Conservation (phyloP, 495 filamentous ascomycete genomes). For the Penicillium silybi region DNA sequence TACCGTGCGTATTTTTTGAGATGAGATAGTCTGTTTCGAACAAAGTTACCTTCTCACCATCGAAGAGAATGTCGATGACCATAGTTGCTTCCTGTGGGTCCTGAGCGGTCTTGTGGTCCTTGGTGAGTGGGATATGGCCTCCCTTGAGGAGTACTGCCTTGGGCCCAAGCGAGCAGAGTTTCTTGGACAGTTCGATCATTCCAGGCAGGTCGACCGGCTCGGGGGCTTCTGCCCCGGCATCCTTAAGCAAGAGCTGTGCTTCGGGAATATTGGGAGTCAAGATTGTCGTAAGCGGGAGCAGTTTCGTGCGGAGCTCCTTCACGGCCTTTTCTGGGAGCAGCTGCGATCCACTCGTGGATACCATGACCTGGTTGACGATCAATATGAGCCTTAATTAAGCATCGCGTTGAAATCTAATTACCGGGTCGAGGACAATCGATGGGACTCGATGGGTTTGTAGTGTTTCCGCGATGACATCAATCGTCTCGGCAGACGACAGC, state of each 20-base stretch:
- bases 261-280: slow-evolving; percentile 93
- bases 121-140: slow-evolving; percentile 78
- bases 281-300: slow-evolving; percentile 76
- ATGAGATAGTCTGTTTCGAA: slow-evolving; percentile 65
- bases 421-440: slow-evolving; percentile 78
- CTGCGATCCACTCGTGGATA: slow-evolving; percentile 78
- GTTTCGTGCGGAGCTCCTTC: slow-evolving; percentile 52
- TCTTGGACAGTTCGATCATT: slow-evolving; percentile 62
- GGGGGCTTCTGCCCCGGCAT: slow-evolving; percentile 45
- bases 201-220: slow-evolving; percentile 55
- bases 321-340: slow-evolving; percentile 71
- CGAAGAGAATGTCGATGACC: slow-evolving; percentile 72
- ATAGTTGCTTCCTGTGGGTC: slow-evolving; percentile 54
- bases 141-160: slow-evolving; percentile 86
- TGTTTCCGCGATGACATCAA: slow-evolving; percentile 68
- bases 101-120: slow-evolving; percentile 50
- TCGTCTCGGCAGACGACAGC: slow-evolving; percentile 76
- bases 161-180: slow-evolving; percentile 64
- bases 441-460: slow-evolving; percentile 56
- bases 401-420: slow-evolving; percentile 30
- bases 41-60: slow-evolving; percentile 44
- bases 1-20: slow-evolving; percentile 87
- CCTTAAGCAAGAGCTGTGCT: slow-evolving; percentile 66
- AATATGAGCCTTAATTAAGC: slow-evolving; percentile 1
- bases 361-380: slow-evolving; percentile 68